Evolutionary conservation across 108 stramenopile genomes (phyloP), one percentile per base, ranked within the genome.

Genomic region (Cyclostephanos tholiformis): DNA sequence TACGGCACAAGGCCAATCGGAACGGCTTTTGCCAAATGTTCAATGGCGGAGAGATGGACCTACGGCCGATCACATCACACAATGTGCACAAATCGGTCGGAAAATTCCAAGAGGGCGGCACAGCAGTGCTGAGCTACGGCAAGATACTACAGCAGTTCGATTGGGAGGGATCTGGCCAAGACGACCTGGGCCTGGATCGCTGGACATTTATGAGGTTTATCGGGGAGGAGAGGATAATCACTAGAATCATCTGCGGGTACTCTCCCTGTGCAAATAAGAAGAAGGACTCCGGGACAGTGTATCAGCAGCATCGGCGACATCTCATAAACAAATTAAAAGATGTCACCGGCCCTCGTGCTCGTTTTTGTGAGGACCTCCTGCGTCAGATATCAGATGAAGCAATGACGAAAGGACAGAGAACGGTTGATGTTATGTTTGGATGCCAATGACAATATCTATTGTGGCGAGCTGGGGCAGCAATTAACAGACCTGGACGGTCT

Each of bases 61-160:
- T 69, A n/a, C 22, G 20, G 35, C 26, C 56, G 20, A 44, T 69
- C 8, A 23, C 57, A 7, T 36, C 20, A 2, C 69, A 69, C 25
- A 69, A 58, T 58, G 39, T 41, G 0, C 69, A 69, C 19, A 43
- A 69, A 22, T 29, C 22, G 0, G 38, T 58, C 6, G 69, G 56
- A 1, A 57, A 57, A 44, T 14, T 32, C 14, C 69, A 69, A 14
- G 69, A 69, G 25, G 69, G 69, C 4, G 69, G 69, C 9, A 58
- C 56, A 20, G 55, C 39, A 25, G 20, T 69, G 69, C 10, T 69
- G 56, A 8, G 9, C 8, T 59, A 43, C 27, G 56, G 57, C 8
- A 1, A 26, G 16, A 4, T 69, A 11, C 27, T 59, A 16, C 23
- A 69, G 25, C 57, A 69, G 22, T 59, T 56, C 38, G 38, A 41